These are phyloP conservation scores for Fusarium protoensiforme DNA, from an alignment of 2,329 filamentous ascomycete genomes.

Conservation along the genomic window DNA sequence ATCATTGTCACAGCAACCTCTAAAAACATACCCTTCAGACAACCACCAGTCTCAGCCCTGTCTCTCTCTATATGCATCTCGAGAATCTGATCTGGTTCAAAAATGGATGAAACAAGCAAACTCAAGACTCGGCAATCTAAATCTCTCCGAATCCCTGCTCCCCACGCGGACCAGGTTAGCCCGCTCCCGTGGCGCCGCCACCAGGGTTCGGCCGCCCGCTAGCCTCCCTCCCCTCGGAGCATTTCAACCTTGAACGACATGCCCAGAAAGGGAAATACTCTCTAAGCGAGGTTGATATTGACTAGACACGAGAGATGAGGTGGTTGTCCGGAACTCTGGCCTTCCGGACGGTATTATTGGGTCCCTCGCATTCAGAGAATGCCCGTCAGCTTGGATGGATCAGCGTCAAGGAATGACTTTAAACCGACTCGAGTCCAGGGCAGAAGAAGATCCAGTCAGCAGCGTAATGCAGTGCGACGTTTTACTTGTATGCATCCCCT, in stretches of 20 bases:
- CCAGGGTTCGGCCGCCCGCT: conserved; percentile 35
- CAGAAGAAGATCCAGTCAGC: background rate
- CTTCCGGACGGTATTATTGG: background rate
- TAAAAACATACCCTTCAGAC: background rate
- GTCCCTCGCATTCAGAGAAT: background rate
- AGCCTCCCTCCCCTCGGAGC: background rate
- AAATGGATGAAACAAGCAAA: background rate
- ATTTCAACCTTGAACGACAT: background rate
- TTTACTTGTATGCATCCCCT: background rate
- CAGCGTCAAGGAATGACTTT: background rate
- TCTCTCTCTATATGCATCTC: background rate
- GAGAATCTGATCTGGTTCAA: background rate
- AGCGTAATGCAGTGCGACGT: background rate
- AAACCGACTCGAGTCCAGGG: background rate
- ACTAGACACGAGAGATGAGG: background rate
- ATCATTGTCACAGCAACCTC: background rate
- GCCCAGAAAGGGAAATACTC: conserved; percentile 1
- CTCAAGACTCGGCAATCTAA: conserved; percentile 19
- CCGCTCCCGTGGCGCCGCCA: conserved; percentile 3
- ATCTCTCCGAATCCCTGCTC: conserved; percentile 24
- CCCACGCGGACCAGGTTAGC: conserved; percentile 18
- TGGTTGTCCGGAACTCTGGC: background rate
- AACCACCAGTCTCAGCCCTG: background rate
- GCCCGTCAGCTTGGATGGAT: background rate
- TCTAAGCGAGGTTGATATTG: conserved; percentile 10